A percentile compares a stretch with the other conserved stretches of the same genome.
These are phyloP conservation scores for Cystoderma amianthinum DNA, from an alignment of 768 basidiomycete species.

Conservation along the genomic window DNA sequence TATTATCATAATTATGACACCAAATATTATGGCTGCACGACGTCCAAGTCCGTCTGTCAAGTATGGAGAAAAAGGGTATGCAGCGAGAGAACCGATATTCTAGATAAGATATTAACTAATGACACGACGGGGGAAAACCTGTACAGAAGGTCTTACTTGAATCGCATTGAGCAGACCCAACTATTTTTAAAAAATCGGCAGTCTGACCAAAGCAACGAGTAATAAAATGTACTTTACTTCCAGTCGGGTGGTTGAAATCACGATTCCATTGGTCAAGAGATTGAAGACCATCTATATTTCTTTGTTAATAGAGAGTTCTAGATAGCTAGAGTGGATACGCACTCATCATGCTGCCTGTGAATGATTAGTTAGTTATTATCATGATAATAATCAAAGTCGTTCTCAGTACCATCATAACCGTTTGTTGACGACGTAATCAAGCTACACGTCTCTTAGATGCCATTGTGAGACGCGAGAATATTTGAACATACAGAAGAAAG, in stretches of 20 bases:
- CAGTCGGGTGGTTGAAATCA: conserved; percentile 44
- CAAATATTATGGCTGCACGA: conserved; percentile 48
- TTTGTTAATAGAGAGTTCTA: not conserved
- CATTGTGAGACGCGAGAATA: too few relatives aligned
- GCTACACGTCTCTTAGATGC: too few relatives aligned
- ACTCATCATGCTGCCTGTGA: conserved; percentile 54
- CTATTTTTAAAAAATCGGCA: conserved; percentile 9
- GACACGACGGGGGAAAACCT: too few relatives aligned
- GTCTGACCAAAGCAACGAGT: too few relatives aligned
- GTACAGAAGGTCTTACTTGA: conserved; percentile 27
- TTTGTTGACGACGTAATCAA: conserved; percentile 58
- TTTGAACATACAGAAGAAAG: conserved; percentile 41
- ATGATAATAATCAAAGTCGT: too few relatives aligned
- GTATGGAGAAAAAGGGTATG: conserved; percentile 57
- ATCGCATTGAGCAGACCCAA: conserved; percentile 58
- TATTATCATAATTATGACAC: conserved; percentile 51
- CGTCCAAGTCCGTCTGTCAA: conserved; percentile 58
- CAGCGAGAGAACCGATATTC: conserved; percentile 56
- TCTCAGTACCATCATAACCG: conserved; percentile 50
- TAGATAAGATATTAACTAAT: too few relatives aligned
- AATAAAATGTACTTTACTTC: conserved; percentile 23
- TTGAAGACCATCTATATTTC: conserved; percentile 44
- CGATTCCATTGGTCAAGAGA: conserved; percentile 46
- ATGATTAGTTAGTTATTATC: too few relatives aligned
- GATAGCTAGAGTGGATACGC: conserved; percentile 4